Evolutionary conservation across 1,284 basidiomycete species (phyloP).

Genomic region (Fomitopsis palustris): DNA sequence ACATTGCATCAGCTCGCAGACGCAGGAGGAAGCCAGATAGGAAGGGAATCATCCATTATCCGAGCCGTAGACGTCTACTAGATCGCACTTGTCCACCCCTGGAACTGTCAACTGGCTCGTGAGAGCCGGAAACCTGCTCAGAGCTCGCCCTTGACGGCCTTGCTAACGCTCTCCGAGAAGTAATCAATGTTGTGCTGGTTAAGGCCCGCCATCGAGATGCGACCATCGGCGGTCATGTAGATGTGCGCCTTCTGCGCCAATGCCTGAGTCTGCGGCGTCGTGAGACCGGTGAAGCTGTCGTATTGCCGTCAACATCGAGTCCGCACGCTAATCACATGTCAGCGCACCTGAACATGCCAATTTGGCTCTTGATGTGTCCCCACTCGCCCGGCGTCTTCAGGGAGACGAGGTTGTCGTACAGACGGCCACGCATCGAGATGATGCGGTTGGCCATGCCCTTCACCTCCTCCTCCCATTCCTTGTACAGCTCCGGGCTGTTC

Average conservation of each 20-base stretch:
- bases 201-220: conserved; percentile 95
- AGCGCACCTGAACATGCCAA: conserved; percentile 87
- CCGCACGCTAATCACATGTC: neutral
- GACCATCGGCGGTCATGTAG: conserved; percentile 89
- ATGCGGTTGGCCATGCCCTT: conserved; percentile 97
- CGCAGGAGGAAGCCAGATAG: neutral
- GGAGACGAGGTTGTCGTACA: conserved; percentile 79
- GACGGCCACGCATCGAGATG: conserved; percentile 88
- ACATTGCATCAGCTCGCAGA: neutral
- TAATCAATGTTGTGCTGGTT: conserved; percentile 89
- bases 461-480: conserved; percentile 89
- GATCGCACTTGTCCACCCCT: neutral
- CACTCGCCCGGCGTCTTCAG: conserved; percentile 92
- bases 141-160: conserved; percentile 78
- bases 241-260: conserved; percentile 92
- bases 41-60: neutral
- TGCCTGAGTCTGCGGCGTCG: conserved; percentile 79
- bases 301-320: neutral
- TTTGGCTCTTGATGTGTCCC: conserved; percentile 96
- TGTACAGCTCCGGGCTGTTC: conserved; percentile 72
- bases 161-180: conserved; percentile 84
- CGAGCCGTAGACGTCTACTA: neutral
- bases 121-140: conserved; percentile 26
- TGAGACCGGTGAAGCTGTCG: conserved; percentile 83
- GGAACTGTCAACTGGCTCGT: neutral